Conservation (phyloP, 2,329 filamentous ascomycete species). For the Achaetomium macrosporum region DNA sequence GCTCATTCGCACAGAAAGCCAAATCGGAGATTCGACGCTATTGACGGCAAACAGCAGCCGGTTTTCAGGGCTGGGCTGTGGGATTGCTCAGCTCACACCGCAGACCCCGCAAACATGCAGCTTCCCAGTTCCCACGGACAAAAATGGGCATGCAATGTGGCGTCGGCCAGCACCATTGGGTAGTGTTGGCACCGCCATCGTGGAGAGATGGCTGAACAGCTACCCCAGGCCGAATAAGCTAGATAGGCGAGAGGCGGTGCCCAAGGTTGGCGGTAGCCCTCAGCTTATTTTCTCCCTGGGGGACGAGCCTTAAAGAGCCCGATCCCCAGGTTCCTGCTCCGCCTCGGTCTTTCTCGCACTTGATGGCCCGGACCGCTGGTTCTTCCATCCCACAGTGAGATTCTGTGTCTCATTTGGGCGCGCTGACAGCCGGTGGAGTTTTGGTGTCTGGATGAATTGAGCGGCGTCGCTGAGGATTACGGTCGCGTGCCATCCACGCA, state of each 20-base stretch:
- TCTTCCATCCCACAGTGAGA: not conserved
- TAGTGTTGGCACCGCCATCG: constrained; percentile 1
- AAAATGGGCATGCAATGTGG: constrained; percentile 1
- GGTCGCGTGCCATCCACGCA: not conserved
- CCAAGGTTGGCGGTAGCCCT: no score
- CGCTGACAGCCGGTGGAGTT: not conserved
- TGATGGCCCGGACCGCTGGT: not conserved
- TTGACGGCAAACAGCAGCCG: not conserved
- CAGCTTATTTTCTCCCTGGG: no score
- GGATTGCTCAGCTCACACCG: not conserved
- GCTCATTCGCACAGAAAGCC: not conserved
- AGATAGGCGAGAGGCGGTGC: no score
- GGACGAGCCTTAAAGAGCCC: no score
- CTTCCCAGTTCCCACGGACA: not conserved
- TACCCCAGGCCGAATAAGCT: no score
- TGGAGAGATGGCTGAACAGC: constrained; percentile 8
- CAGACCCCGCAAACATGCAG: constrained; percentile 6
- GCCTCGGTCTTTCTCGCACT: not conserved
- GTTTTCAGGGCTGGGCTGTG: no score
- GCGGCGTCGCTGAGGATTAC: not conserved
- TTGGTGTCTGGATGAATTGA: not conserved
- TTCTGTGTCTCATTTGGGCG: not conserved
- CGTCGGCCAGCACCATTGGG: not conserved
- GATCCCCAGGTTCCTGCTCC: not conserved
- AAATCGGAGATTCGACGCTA: not conserved